Conservation (phyloP, 257 asterid genomes). For the Catharanthus roseus region DNA sequence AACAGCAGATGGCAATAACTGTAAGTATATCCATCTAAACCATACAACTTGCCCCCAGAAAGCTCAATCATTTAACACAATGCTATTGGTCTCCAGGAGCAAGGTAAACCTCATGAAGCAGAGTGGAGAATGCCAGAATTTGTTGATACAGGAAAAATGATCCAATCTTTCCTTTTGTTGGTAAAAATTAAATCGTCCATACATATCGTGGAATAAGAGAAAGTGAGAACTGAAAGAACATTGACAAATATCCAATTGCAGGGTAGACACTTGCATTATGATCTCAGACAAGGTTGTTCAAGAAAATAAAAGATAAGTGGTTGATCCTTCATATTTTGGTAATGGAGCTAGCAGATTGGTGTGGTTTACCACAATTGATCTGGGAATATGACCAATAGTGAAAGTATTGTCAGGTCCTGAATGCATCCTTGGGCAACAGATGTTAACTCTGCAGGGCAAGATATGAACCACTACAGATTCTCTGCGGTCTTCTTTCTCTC, state of each 20-base stretch:
- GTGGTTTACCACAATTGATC: background rate
- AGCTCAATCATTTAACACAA: background rate
- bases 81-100: background rate
- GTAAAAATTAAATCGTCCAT: background rate
- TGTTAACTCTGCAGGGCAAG: background rate
- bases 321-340: background rate
- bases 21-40: background rate
- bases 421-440: background rate
- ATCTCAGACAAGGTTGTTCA: background rate
- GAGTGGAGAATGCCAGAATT: background rate
- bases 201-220: background rate
- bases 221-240: background rate
- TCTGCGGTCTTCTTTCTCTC: background rate
- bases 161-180: too few relatives aligned
- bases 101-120: background rate
- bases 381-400: background rate
- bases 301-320: background rate
- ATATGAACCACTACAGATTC: background rate
- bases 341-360: background rate
- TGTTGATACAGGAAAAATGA: background rate
- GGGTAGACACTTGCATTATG: background rate
- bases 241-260: background rate
- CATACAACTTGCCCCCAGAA: background rate
- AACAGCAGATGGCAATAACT: background rate
- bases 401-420: background rate